Evolutionary conservation across 176 grass and related monocot genomes (phyloP), one percentile per base, ranked within the genome.

Genomic region (Oryza longistaminata): DNA sequence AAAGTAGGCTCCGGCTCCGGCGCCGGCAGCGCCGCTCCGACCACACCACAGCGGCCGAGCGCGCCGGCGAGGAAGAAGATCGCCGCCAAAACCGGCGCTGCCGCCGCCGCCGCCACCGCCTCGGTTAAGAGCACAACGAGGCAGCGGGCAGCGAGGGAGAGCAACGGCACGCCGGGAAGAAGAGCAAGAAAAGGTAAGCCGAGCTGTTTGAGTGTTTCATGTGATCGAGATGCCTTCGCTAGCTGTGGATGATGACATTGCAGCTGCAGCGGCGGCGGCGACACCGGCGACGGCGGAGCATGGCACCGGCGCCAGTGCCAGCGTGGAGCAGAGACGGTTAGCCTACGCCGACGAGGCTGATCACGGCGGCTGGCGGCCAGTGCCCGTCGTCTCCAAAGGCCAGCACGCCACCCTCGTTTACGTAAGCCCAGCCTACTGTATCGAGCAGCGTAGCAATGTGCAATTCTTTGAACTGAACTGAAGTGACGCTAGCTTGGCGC

Each of bases 171-270:
- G 35, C 78, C 67, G 35, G 73, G 21, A 44, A 90, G 82, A 66
- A 90, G 52, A 71, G 27, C 74, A 11, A 86, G 74, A 27, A 86
- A 86, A 90, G 88, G 84, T 90, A 83, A 15, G 4, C 11, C 17
- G 33, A n/a, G 3, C 3, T 24, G 7, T 58, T 58, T 15, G 26
- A 71, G 5, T 50, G 26, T 65, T 69, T n/a, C 49, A 31, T 53
- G 50, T 17, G 50, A 53, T 43, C 42, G 42, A 43, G 42, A 43
- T 0, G 42, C 42, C 50, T 16, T 53, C 26, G 26, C 26, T 27
- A 27, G 26, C 26, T 1, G 26, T 27, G 26, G 26, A 27, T 27
- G 26, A 27, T 27, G 26, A 1, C 37, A 17, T 19, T 11, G 72
- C 55, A 53, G 44, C 53, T 31, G 68, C 79, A 82, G 78, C 55